Conservation (phyloP, 192 early-diverging fungal species). For the Entomortierella chlamydospora region DNA sequence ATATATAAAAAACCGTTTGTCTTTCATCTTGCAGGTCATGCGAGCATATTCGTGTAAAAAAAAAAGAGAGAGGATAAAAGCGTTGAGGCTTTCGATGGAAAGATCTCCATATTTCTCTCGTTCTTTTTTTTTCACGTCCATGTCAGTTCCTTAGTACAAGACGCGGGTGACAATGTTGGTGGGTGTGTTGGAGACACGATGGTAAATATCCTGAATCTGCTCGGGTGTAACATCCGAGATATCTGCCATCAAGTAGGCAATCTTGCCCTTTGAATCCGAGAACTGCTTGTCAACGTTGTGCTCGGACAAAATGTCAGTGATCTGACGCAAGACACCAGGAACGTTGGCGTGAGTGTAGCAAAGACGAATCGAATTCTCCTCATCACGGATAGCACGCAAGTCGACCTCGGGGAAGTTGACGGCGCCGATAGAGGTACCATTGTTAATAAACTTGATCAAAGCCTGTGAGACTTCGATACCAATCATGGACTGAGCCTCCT, state of each 20-base stretch:
- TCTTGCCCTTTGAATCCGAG: slow-evolving; percentile 92
- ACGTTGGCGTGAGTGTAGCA: slow-evolving; percentile 86
- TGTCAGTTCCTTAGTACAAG: slow-evolving; percentile 65
- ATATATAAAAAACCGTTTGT: not conserved
- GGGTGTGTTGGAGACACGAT: slow-evolving; percentile 67
- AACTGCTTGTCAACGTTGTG: slow-evolving; percentile 99
- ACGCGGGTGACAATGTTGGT: slow-evolving; percentile 85
- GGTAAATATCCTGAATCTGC: slow-evolving; percentile 77
- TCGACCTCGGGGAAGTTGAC: slow-evolving; percentile 99
- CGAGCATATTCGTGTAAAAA: not conserved
- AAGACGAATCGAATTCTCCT: slow-evolving; percentile 84
- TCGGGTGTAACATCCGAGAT: slow-evolving; percentile 81
- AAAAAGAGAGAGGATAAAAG: not conserved
- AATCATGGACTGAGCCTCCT: slow-evolving; percentile 98
- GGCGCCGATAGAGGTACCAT: slow-evolving; percentile 88
- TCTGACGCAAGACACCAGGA: slow-evolving; percentile 59
- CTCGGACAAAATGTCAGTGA: slow-evolving; percentile 95
- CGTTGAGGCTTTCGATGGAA: slow-evolving; percentile 6
- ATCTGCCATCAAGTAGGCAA: slow-evolving; percentile 98
- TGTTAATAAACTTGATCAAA: slow-evolving; percentile 87
- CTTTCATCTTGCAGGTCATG: not conserved
- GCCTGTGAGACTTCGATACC: slow-evolving; percentile 94
- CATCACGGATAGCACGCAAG: slow-evolving; percentile 80
- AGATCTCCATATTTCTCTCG: not conserved
- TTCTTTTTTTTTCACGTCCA: not conserved